Conservation (phyloP, 306 rosid species). For the Cucurbita pepo region DNA sequence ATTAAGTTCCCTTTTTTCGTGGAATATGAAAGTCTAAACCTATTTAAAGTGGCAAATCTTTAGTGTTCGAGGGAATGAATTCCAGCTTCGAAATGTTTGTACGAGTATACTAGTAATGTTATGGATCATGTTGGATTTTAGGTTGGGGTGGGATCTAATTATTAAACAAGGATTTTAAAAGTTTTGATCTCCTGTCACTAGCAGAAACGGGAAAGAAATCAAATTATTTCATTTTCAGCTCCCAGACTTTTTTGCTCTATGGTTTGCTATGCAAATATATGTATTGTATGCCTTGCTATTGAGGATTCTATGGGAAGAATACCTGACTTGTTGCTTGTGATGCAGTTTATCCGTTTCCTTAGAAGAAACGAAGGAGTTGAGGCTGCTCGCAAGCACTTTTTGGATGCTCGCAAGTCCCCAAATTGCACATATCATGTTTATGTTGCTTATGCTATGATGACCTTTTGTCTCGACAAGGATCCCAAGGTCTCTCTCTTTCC, state of each 20-base stretch:
- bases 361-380: slow-evolving; percentile 94
- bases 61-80: not conserved
- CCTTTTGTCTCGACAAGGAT: slow-evolving; percentile 94
- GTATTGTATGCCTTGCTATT: not conserved
- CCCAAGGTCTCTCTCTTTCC: slow-evolving; percentile 52
- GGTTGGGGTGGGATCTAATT: not conserved
- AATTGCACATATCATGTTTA: slow-evolving; percentile 86
- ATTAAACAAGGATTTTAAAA: not conserved
- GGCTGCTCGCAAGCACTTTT: slow-evolving; percentile 89
- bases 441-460: slow-evolving; percentile 82
- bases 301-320: not conserved
- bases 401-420: slow-evolving; percentile 82
- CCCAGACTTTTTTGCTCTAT: not conserved
- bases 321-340: slow-evolving; percentile 20
- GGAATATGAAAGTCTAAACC: not conserved
- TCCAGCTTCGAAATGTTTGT: not conserved
- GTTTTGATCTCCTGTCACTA: not conserved
- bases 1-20: not conserved
- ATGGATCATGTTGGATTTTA: not conserved
- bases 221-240: not conserved
- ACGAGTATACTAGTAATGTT: not conserved
- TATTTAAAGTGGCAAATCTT: not conserved
- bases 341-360: slow-evolving; percentile 88
- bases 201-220: not conserved
- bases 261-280: not conserved